Base-by-base conservation (phyloP, 768 basidiomycete genomes). In the Hebeloma cylindrosporum region DNA sequence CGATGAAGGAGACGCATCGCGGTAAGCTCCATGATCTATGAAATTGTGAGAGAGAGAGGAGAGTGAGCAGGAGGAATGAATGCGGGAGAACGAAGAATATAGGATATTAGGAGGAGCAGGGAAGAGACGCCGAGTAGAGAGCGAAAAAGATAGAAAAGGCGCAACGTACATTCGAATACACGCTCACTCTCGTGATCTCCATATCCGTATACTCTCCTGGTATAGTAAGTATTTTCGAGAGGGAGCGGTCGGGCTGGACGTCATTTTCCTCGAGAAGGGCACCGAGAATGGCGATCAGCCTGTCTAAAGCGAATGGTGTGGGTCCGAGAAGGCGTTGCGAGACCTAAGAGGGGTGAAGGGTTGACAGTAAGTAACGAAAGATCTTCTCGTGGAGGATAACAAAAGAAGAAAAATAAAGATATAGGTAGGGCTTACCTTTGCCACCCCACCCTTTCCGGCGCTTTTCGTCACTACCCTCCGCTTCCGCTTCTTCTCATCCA, bases 311-410 rank as follows among this genome's bases (percentile, higher is more conserved):
- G 58, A 94, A 94, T 1, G 83, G 64, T 25, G 76, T 71, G 2
- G 93, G 92, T 1, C 93, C 92, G 2, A 88, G 65, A 3, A 93
- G 74, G n/a, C 83, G 70, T 56, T 91, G 88, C 1, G 91, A 79
- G 11, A 84, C 69, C 85, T 89, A 30, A 18, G 21, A 17, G 36
- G 9, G 2, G 17, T 5, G 26, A 13, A 13, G 5, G 5, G 22
- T 4, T 8, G 3, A 34, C 23, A 18, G n/a, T 34, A 18, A 34
- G 25, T 10, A 7, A 43, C 14, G 40, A 6, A 40, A 38, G 27
- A 21, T 31, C 10, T 21, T 18, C n/a, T n/a, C n/a, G n/a, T n/a
- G n/a, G n/a, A n/a, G n/a, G n/a, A n/a, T n/a, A n/a, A n/a, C n/a
- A n/a, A 4, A 7, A 13, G 40, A 21, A 20, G 26, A 29, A 36